Evolutionary conservation across 306 rosid species (phyloP), one percentile per base, ranked within the genome.

Genomic region (Fragaria iinumae): DNA sequence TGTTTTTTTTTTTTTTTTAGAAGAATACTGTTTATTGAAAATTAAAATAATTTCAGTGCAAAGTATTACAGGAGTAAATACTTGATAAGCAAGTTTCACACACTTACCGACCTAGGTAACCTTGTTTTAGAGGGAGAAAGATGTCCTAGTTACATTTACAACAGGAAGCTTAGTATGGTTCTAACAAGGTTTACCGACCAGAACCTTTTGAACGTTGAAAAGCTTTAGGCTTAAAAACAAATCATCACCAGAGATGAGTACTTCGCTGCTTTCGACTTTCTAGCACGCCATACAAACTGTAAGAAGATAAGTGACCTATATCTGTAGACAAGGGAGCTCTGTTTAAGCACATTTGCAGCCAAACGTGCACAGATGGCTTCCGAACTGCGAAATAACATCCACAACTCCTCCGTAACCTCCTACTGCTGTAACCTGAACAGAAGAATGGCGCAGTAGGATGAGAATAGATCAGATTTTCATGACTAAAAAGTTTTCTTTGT

Each of bases 311-410:
- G 65, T 59, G 65, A 9, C 41, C 41, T 13, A 36, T 62, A 29
- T 62, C 3, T 62, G 20, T 27, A 23, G 16, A 21, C 14, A 10
- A 29, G 39, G 13, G 39, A 43, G 36, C 75, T 57, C 71, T 0
- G 4, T 16, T 78, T 82, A 88, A 71, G 82, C 65, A 75, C 85
- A 85, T 45, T 71, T 78, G 88, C 94, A 86, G 67, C 79, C 84
- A 67, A 94, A 94, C 25, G 95, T 91, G 83, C 97, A 90, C 77
- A 91, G 86, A 89, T 94, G 98, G 80, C 98, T 94, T 79, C 98
- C 97, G 64, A 90, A 91, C 80, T 91, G 97, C 27, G 98, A 94
- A 80, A 94, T 86, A 44, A 90, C 91, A 83, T 94, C 96, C 71
- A 94, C 96, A 11, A 90, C 86, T 77, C 96, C 92, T 18, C 98